A percentile compares a stretch with the other conserved stretches of the same genome.
These are phyloP conservation scores for Tetrastigma voinierianum DNA, from an alignment of 164 flowering plant species.

Conservation along the genomic window DNA sequence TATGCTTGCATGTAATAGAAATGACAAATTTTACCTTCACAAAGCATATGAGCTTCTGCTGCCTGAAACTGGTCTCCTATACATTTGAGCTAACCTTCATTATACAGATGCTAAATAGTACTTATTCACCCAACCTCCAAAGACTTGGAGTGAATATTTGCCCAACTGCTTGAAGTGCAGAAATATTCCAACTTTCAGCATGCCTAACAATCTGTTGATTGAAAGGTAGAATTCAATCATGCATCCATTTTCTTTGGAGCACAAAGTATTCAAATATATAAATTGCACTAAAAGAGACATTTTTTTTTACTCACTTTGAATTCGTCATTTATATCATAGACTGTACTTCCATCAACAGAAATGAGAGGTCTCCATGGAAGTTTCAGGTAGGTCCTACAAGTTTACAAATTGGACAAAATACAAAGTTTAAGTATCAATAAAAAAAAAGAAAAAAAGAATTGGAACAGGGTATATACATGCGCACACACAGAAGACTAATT, in stretches of 20 bases:
- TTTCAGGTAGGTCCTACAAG: conserved; percentile 77
- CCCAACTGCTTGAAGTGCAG: conserved; percentile 82
- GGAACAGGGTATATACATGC: too few species aligned
- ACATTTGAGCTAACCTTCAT: background rate
- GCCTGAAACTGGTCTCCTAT: background rate
- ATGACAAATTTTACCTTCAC: too few species aligned
- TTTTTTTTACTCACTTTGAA: conserved; percentile 45
- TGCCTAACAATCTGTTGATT: conserved; percentile 73
- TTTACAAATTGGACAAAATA: background rate
- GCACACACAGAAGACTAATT: too few species aligned
- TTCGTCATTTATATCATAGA: conserved; percentile 62
- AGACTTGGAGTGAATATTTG: conserved; percentile 75
- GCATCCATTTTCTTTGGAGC: background rate
- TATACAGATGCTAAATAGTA: too few species aligned
- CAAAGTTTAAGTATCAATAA: too few species aligned
- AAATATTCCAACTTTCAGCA: conserved; percentile 82
- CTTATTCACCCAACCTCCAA: conserved; percentile 5
- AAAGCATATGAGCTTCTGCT: background rate
- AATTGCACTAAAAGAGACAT: background rate
- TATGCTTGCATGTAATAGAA: too few species aligned
- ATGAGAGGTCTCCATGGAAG: conserved; percentile 95
- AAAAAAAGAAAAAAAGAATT: too few species aligned
- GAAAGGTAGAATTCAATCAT: background rate
- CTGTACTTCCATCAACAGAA: conserved; percentile 73
- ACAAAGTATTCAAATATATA: background rate